Percentiles rank a stretch among this genome's conserved stretches.
Conservation (phyloP, 2,329 filamentous ascomycete genomes). For the Curvularia sp. region DNA sequence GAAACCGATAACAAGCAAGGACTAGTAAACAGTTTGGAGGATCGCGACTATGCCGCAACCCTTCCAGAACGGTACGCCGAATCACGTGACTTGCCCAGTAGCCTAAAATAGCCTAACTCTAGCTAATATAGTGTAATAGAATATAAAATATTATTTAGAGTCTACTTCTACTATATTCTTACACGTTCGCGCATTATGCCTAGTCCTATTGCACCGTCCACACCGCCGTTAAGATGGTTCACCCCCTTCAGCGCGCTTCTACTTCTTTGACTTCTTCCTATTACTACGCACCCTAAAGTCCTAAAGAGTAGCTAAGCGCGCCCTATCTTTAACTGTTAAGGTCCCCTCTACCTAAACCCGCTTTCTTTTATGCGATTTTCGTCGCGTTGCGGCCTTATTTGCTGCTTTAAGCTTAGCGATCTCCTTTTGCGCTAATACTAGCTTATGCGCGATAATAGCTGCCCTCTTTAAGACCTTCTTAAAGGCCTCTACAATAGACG, state of each 20-base stretch:
- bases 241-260: not conserved
- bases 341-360: not conserved
- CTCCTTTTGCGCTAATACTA: not conserved
- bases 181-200: not conserved
- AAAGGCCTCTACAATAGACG: conserved; percentile 4
- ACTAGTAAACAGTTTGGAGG: no score
- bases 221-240: not conserved
- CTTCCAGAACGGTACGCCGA: no score
- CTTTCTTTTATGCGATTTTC: not conserved
- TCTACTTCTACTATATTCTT: not conserved
- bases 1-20: no score
- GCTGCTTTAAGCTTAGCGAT: no score
- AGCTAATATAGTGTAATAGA: not conserved
- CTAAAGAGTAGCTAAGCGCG: not conserved
- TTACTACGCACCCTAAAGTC: not conserved
- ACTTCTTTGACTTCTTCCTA: no score
- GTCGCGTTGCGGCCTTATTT: no score
- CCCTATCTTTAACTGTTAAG: not conserved
- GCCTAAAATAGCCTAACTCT: not conserved
- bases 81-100: no score
- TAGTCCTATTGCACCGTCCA: not conserved
- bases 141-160: not conserved
- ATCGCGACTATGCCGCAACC: no score
- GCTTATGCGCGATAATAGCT: not conserved
- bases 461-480: conserved; percentile 9